phyloP scores from a whole-genome alignment of 1,284 basidiomycete species.

The Ceratobasidium sp. region DNA sequence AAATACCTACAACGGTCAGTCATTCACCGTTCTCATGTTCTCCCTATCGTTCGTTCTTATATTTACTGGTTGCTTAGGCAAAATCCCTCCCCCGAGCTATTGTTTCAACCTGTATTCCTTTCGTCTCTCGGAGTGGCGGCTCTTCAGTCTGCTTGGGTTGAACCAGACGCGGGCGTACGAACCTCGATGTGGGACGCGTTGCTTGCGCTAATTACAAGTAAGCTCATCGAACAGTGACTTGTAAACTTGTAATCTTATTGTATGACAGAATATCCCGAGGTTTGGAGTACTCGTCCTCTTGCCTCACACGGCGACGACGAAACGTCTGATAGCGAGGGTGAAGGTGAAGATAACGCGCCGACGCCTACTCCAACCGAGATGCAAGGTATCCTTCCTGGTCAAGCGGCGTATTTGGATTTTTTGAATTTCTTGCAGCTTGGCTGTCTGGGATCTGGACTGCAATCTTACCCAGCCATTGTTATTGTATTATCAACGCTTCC shows the following conservation, averaged over 20 bases:
- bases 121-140: conserved; percentile 60
- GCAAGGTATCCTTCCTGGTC: neutral
- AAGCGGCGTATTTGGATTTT: conserved; percentile 75
- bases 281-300: conserved; percentile 66
- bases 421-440: conserved; percentile 78
- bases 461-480: conserved; percentile 82
- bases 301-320: conserved; percentile 49
- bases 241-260: neutral
- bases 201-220: conserved; percentile 78
- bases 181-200: conserved; percentile 76
- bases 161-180: conserved; percentile 77
- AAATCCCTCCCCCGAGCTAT: too few relatives aligned
- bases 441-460: conserved; percentile 78
- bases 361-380: conserved; percentile 46
- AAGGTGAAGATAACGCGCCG: conserved; percentile 57
- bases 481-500: conserved; percentile 86
- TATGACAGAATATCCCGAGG: conserved; percentile 68
- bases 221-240: conserved; percentile 49
- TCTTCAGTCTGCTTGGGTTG: conserved; percentile 81
- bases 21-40: neutral
- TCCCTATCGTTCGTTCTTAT: too few relatives aligned
- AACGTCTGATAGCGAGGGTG: conserved; percentile 57
- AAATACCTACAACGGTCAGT: conserved; percentile 27
- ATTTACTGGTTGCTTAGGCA: neutral
- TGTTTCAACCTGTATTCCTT: conserved; percentile 3